Percentiles rank a stretch among this genome's conserved stretches.
These are phyloP conservation scores for Pseudogymnoascus sp. DNA, from an alignment of 2,329 filamentous ascomycete species.

Conservation along the genomic window DNA sequence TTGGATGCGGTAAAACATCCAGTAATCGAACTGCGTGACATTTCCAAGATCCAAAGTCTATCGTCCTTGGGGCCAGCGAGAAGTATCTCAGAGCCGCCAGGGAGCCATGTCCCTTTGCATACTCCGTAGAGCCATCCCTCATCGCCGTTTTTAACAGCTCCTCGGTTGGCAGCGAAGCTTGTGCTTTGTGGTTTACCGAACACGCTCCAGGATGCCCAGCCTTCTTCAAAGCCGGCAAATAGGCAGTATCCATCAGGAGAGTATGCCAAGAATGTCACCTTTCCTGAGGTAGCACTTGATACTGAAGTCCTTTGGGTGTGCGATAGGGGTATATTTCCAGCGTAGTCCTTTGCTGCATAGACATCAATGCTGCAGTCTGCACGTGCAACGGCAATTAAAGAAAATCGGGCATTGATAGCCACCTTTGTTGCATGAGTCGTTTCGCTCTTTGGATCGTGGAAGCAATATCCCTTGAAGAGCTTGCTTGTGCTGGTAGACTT, in stretches of 20 bases:
- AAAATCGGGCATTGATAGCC: slow-evolving; percentile 90
- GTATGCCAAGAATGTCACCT: slow-evolving; percentile 67
- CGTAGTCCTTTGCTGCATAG: slow-evolving; percentile 90
- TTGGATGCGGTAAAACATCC: slow-evolving; percentile 90
- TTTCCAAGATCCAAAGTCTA: slow-evolving; percentile 78
- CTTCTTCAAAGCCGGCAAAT: slow-evolving; percentile 84
- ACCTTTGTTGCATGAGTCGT: slow-evolving; percentile 59
- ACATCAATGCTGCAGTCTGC: slow-evolving; percentile 70
- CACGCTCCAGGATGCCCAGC: slow-evolving; percentile 96
- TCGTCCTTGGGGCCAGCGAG: slow-evolving; percentile 64
- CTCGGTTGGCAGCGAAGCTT: slow-evolving; percentile 66
- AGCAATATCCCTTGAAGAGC: slow-evolving; percentile 84
- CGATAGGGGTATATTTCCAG: slow-evolving; percentile 81
- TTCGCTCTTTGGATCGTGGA: slow-evolving; percentile 61
- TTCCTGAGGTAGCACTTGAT: slow-evolving; percentile 58
- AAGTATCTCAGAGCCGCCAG: slow-evolving; percentile 77
- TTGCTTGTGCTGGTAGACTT: slow-evolving; percentile 38
- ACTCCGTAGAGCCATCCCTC: slow-evolving; percentile 83
- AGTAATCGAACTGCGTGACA: slow-evolving; percentile 86
- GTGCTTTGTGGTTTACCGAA: slow-evolving; percentile 84
- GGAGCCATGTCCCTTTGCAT: slow-evolving; percentile 72
- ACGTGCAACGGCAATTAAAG: slow-evolving; percentile 80
- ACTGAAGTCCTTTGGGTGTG: slow-evolving; percentile 66
- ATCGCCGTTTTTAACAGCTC: slow-evolving; percentile 54
- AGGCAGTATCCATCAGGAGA: slow-evolving; percentile 95